Evolutionary conservation across 2,329 filamentous ascomycete species (phyloP), one percentile per base, ranked within the genome.

Genomic region (Tolypocladium nubicola): DNA sequence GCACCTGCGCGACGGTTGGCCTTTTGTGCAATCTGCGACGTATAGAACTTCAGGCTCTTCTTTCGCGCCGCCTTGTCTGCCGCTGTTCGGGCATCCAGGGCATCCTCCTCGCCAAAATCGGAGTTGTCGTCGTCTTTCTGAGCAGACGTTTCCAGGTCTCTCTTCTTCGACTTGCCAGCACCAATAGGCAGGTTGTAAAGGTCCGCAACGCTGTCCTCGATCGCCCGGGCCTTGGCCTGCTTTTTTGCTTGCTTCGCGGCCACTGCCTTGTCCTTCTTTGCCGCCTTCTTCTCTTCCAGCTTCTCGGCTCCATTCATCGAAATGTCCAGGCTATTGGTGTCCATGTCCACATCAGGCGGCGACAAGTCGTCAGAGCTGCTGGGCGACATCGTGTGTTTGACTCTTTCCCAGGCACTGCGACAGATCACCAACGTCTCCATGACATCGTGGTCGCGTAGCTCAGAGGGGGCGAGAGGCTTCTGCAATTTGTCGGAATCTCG

Each of bases 41-140:
- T 97, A 80, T 99, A 99, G 79, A 99, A 99, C 61, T 91, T 88
- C 58, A 99, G 82, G 62, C 85, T 90, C 79, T 95, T 96, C 79
- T 94, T 96, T 72, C 89, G 89, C 59, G 84, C 83, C 0, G 87
- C 89, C 74, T 99, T 99, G 66, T 96, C 90, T 47, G 88, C 89
- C 1, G 90, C 87, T 60, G 93, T 85, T 60, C 85, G 81, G 13
- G 86, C 84, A 56, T 91, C 90, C 58, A 97, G 81, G 4, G 79
- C 76, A 19, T 89, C 87, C 70, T 96, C 91, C 66, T 99, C 94
- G 64, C 93, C 94, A 68, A 99, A 93, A 76, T 99, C 94, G 3
- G 91, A 96, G 65, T 89, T 82, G 60, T 87, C 83, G 55, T 82
- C 81, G 30, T 73, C 70, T 30, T 69, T 70, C 38, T 82, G 79